Evolutionary conservation across 352 stramenopile genomes (phyloP), one percentile per base, ranked within the genome.

Genomic region (Halophytophthora polymorphica): DNA sequence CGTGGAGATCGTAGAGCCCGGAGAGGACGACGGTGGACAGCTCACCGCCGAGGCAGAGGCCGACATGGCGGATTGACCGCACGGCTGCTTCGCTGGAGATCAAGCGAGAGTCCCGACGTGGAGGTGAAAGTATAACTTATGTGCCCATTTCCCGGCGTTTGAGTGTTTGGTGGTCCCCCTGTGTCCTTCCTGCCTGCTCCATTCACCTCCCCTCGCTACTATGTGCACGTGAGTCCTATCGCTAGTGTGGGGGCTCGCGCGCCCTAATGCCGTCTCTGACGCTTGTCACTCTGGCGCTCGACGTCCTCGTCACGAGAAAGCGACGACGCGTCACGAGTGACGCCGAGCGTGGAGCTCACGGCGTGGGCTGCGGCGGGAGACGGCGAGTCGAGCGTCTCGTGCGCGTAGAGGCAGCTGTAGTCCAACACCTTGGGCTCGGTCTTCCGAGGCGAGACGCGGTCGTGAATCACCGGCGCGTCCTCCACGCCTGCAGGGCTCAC

Each of bases 211-310:
- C 39, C 45, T 45, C 35, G 31, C 19, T 61, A 62, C 39, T 35
- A 14, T 50, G 58, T 18, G 23, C 39, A 40, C 41, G 22, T 54
- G n/a, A 10, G 5, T 57, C 39, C 44, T 65, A 56, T 72, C 45
- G 60, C 62, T 54, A 67, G 15, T 58, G 35, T 62, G 40, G 47
- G 58, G 12, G 5, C 21, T 34, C 8, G 14, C 31, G 36, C 66
- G 42, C 52, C 47, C 69, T 61, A 55, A 69, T 69, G 50, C 38
- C 61, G 61, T 29, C 63, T 58, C 38, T 65, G 63, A 38, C 64
- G 64, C 21, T 69, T 72, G 39, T 53, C 66, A 19, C 43, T 25
- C 48, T 23, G 48, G 29, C 69, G 50, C 46, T 42, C 58, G 34
- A 60, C 52, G 33, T 41, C 13, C 21, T 69, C 59, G 54, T 44